Percentiles rank a stretch among this genome's conserved stretches.
phyloP scores from a whole-genome alignment of 306 rosid species.

The Dryas drummondii region DNA sequence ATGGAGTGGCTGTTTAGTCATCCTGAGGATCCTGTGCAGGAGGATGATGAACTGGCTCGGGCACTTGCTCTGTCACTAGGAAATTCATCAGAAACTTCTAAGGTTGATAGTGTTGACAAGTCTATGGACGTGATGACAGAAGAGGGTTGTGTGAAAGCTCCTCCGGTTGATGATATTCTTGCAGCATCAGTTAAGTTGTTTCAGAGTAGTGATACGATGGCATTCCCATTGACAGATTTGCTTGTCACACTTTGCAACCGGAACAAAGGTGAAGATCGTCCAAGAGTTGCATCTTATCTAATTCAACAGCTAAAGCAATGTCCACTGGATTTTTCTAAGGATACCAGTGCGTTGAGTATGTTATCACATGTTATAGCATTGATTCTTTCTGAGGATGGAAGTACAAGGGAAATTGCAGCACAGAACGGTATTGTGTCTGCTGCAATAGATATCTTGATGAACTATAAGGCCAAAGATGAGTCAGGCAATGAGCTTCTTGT shows the following conservation, averaged over 20 bases:
- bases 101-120: constrained; percentile 75
- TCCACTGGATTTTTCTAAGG: constrained; percentile 70
- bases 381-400: constrained; percentile 86
- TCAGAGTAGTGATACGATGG: constrained; percentile 84
- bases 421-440: constrained; percentile 67
- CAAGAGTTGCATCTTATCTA: constrained; percentile 79
- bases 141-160: constrained; percentile 73
- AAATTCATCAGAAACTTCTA: constrained; percentile 80
- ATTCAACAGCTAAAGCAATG: constrained; percentile 92
- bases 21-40: constrained; percentile 97
- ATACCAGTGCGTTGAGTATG: constrained; percentile 73
- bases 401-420: constrained; percentile 81
- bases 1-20: constrained; percentile 98
- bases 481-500: constrained; percentile 55
- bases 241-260: constrained; percentile 82
- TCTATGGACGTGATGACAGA: constrained; percentile 66
- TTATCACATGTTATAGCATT: constrained; percentile 76
- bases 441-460: constrained; percentile 66
- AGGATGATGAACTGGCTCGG: constrained; percentile 95
- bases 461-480: constrained; percentile 63
- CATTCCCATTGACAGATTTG: constrained; percentile 90
- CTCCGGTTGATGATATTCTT: constrained; percentile 92
- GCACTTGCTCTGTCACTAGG: constrained; percentile 97
- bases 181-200: constrained; percentile 71
- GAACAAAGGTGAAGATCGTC: constrained; percentile 89